Percentiles rank a stretch among this genome's conserved stretches.
Evolutionary conservation across 306 rosid genomes (phyloP).

Genomic region (Dalbergia cultrata): DNA sequence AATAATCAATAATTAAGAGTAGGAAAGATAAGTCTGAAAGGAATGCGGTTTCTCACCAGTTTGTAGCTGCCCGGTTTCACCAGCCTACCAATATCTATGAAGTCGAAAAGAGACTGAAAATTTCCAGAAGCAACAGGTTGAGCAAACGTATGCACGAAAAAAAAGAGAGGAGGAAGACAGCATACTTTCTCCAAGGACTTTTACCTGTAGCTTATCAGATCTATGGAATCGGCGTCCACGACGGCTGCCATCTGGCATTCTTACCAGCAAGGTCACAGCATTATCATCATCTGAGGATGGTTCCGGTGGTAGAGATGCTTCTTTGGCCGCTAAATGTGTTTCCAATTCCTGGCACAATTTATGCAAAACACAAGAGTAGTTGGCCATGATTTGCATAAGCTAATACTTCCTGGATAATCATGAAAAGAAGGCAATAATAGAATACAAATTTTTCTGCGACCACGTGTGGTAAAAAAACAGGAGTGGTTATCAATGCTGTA

Average conservation of each 20-base stretch:
- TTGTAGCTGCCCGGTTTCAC: conserved; percentile 87
- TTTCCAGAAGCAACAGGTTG: conserved; percentile 37
- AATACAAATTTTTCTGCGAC: not conserved
- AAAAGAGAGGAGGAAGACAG: conserved; percentile 9
- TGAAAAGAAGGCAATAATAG: not conserved
- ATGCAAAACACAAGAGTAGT: conserved; percentile 43
- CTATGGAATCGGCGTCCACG: conserved; percentile 92
- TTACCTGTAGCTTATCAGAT: conserved; percentile 87
- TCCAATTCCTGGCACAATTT: conserved; percentile 77
- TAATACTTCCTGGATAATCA: too few relatives aligned
- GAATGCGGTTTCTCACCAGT: conserved; percentile 70
- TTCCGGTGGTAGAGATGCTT: conserved; percentile 80
- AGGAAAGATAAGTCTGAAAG: conserved; percentile 30
- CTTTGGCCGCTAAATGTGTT: conserved; percentile 78
- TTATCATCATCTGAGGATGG: conserved; percentile 78
- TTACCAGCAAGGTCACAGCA: conserved; percentile 81
- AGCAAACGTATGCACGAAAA: conserved; percentile 25
- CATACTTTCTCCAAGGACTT: conserved; percentile 1
- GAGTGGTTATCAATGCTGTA: not conserved
- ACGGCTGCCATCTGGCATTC: conserved; percentile 96
- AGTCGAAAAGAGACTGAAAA: conserved; percentile 85
- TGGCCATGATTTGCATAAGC: not conserved
- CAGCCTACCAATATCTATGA: conserved; percentile 81
- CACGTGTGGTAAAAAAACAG: too few relatives aligned
- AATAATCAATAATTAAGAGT: not conserved